phyloP scores from a whole-genome alignment of 2,329 filamentous ascomycete genomes.

The Xylariaceae sp. region DNA sequence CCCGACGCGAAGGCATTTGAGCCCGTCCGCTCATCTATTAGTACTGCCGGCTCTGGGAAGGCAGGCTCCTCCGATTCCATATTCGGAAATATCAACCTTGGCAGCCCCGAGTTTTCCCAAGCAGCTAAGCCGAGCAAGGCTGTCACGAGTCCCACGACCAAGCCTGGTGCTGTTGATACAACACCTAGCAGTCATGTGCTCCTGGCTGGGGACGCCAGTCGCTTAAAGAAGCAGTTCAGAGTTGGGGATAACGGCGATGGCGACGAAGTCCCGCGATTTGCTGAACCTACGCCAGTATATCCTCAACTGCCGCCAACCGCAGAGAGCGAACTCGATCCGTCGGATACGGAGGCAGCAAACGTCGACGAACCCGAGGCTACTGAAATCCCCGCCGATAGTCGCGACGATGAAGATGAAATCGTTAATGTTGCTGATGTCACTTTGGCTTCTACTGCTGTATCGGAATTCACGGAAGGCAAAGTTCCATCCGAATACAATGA shows the following conservation, averaged over 20 bases:
- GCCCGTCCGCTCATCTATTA: constrained; percentile 48
- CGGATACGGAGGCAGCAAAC: constrained; percentile 7
- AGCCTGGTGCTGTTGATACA: constrained; percentile 24
- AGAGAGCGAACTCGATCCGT: constrained; percentile 16
- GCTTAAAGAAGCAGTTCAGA: constrained; percentile 67
- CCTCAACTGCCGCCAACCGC: constrained; percentile 31
- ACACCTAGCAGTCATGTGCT: constrained; percentile 51
- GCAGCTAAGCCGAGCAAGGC: constrained; percentile 72
- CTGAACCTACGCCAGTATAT: constrained; percentile 43
- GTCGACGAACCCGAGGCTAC: constrained; percentile 33
- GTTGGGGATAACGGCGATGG: constrained; percentile 56
- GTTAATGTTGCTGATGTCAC: constrained; percentile 44
- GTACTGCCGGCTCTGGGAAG: constrained; percentile 39
- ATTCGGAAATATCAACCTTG: constrained; percentile 64
- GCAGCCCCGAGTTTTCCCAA: constrained; percentile 56
- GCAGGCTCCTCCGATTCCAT: constrained; percentile 49
- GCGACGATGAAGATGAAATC: constrained; percentile 40
- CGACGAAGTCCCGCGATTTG: constrained; percentile 71
- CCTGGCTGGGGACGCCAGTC: constrained; percentile 59
- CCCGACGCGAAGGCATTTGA: constrained; percentile 74
- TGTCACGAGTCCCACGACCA: constrained; percentile 37
- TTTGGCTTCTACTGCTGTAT: constrained; percentile 48
- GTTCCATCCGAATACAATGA: constrained; percentile 31
- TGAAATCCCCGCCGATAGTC: constrained; percentile 25
- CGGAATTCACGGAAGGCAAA: constrained; percentile 48